Evolutionary conservation across 495 filamentous ascomycete genomes (phyloP).

Genomic region (Penicillium nucicola): DNA sequence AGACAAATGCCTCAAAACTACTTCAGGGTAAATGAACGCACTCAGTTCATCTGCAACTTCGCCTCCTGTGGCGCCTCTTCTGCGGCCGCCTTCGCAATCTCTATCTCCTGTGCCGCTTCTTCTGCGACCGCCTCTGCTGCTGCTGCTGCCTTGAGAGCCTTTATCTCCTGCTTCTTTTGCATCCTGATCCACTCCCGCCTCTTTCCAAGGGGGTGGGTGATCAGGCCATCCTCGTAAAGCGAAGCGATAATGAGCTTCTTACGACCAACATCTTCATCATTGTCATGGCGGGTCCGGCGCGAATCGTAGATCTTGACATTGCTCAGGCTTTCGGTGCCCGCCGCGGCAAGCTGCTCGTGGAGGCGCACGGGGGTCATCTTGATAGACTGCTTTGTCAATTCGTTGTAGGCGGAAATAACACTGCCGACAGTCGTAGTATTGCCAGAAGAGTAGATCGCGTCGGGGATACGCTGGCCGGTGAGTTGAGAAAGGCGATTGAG

Average conservation of each 20-base stretch:
- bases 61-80: background rate
- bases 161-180: background rate
- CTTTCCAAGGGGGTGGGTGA: constrained; percentile 10
- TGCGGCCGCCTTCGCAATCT: no score
- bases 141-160: no score
- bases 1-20: constrained; percentile 6
- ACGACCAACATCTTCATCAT: constrained; percentile 73
- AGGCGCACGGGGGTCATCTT: constrained; percentile 16
- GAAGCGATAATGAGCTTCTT: constrained; percentile 81
- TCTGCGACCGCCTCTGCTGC: no score
- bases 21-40: constrained; percentile 6
- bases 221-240: constrained; percentile 59
- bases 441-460: constrained; percentile 51
- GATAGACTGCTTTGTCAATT: constrained; percentile 10
- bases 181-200: background rate
- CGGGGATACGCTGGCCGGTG: constrained; percentile 68
- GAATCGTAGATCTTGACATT: constrained; percentile 66
- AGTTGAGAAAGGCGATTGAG: constrained; percentile 75
- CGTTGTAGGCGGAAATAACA: constrained; percentile 40
- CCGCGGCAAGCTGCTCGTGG: constrained; percentile 40
- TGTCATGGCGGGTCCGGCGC: constrained; percentile 62
- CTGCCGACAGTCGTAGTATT: constrained; percentile 49
- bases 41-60: background rate
- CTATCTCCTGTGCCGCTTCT: no score
- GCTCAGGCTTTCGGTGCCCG: constrained; percentile 44